phyloP scores from a whole-genome alignment of 768 basidiomycete genomes.

The Kwoniella dendrophila region DNA sequence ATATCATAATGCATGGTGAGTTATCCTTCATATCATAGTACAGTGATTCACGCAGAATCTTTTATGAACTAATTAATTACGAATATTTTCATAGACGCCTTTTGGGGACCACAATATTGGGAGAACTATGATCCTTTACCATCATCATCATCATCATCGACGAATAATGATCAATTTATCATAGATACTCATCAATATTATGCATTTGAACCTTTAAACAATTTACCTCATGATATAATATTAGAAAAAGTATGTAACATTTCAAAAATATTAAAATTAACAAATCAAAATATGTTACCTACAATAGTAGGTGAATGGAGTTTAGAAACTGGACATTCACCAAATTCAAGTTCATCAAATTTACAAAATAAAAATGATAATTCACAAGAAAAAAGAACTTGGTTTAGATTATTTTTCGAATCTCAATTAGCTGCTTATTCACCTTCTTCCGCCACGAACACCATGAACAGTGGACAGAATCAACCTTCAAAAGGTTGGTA shows the following conservation, averaged over 20 bases:
- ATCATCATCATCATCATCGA: constrained; percentile 1
- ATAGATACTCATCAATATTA: constrained; percentile 55
- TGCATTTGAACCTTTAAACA: constrained; percentile 48
- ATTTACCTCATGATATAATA: constrained; percentile 47
- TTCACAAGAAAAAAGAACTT: constrained; percentile 47
- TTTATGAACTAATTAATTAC: background rate
- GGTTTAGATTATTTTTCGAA: constrained; percentile 53
- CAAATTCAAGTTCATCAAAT: constrained; percentile 26
- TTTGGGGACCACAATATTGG: constrained; percentile 54
- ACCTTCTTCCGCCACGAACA: constrained; percentile 15
- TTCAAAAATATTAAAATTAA: constrained; percentile 35
- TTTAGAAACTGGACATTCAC: constrained; percentile 49
- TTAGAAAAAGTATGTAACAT: constrained; percentile 51
- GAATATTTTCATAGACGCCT: constrained; percentile 42
- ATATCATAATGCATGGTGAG: constrained; percentile 48
- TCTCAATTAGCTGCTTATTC: constrained; percentile 51
- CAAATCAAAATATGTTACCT: constrained; percentile 16
- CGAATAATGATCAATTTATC: constrained; percentile 23
- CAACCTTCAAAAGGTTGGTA: constrained; percentile 50
- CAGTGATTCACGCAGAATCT: background rate
- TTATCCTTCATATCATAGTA: background rate
- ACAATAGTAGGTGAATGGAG: constrained; percentile 54
- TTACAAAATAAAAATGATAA: constrained; percentile 25
- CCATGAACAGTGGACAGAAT: constrained; percentile 25
- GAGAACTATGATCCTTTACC: constrained; percentile 38